Evolutionary conservation across 495 filamentous ascomycete species (phyloP), one percentile per base, ranked within the genome.

Genomic region (Hypoxylon trugodes): DNA sequence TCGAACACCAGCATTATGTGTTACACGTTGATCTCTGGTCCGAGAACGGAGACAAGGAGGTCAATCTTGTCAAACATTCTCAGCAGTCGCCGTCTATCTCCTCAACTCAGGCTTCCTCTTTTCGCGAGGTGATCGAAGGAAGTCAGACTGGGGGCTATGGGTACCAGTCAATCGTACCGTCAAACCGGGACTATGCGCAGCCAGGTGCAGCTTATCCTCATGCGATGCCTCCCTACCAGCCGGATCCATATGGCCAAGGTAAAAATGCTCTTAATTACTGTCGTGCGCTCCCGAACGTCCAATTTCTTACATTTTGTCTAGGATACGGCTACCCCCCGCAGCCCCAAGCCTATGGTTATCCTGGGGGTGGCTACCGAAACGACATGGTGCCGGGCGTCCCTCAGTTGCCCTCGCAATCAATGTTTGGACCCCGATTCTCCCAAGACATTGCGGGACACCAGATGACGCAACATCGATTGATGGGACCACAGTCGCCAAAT

Each of bases 21-120:
- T 84, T 97, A 37, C 94, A 90, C 46, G 95, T 97, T 45, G 96
- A 98, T 68, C 80, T 98, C 0, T 98, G 92, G 92, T 88, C 89
- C 53, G 87, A 86, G 41, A 87, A 96, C 40, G 94, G 89, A 26
- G 78, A 82, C n/a, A 87, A 82, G 59, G 95, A 98, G 81, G 93
- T 96, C 53, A 98, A 98, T 71, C 85, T 97, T 30, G 94, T 98
- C 49, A 88, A 92, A 52, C 90, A 95, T 71, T 92, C 91, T 9
- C 86, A 90, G 6, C 89, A 89, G 10, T 93, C 92, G 12, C 92
- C 92, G 5, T 96, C 93, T 28, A 97, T 98, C 69, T 92, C 89
- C 7, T 89, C 89, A 9, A 91, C 93, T 19, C 90, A 87, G 50
- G 86, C 87, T 24, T 87, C 88, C 6, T 92, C 90, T 9, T 96